Evolutionary conservation across 176 grass and related monocot species (phyloP).

Genomic region (Poa annua): DNA sequence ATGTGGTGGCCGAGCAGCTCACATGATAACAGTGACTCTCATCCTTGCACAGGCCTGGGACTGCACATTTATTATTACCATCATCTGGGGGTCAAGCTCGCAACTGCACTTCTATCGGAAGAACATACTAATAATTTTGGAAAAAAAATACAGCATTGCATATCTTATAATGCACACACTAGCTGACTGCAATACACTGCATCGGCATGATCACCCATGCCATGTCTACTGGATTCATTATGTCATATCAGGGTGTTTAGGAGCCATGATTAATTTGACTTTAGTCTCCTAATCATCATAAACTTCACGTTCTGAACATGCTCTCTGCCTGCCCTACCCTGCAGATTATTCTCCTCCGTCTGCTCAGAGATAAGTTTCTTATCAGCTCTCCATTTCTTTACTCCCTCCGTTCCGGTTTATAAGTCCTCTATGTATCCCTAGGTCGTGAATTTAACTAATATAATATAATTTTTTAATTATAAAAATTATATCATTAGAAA

Average conservation of each 20-base stretch:
- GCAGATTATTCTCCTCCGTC: conserved; percentile 30
- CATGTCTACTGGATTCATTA: conserved; percentile 9
- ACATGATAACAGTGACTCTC: conserved; percentile 45
- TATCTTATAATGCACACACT: not conserved
- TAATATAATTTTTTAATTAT: too few relatives aligned
- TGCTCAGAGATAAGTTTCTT: conserved; percentile 26
- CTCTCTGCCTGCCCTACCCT: not conserved
- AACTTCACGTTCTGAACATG: not conserved
- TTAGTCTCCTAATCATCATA: conserved; percentile 32
- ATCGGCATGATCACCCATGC: conserved; percentile 26
- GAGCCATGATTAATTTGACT: conserved; percentile 18
- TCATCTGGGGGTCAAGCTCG: conserved; percentile 16
- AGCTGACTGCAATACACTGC: not conserved
- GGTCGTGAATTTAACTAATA: too few relatives aligned
- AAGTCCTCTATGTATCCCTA: too few relatives aligned
- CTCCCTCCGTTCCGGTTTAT: too few relatives aligned
- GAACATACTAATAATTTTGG: not conserved
- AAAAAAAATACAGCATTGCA: not conserved
- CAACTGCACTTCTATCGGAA: not conserved
- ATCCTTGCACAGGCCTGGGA: not conserved
- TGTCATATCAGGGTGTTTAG: conserved; percentile 14
- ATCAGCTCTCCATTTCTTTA: conserved; percentile 22
- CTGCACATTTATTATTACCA: conserved; percentile 18
- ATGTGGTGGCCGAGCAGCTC: conserved; percentile 5
- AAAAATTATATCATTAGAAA: too few relatives aligned